These are phyloP conservation scores for Juncus inflexus DNA, from an alignment of 176 grass and related monocot genomes.

Conservation along the genomic window DNA sequence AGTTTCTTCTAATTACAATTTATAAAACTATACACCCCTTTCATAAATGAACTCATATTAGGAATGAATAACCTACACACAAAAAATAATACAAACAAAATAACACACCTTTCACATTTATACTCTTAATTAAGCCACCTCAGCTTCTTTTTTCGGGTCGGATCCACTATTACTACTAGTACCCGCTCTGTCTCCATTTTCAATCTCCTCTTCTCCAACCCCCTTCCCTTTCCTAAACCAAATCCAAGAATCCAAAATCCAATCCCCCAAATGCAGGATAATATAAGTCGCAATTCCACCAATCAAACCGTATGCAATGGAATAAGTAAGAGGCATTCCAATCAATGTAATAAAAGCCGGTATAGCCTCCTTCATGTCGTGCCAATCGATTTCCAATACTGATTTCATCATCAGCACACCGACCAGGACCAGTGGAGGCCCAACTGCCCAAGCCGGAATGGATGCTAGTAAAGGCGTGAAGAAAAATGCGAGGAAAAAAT, in stretches of 20 bases:
- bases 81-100: too few species aligned
- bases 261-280: slow-evolving; percentile 60
- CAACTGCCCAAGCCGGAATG: slow-evolving; percentile 74
- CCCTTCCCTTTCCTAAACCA: slow-evolving; percentile 14
- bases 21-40: too few species aligned
- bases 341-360: slow-evolving; percentile 75
- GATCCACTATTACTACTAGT: slow-evolving; percentile 16
- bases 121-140: slow-evolving; percentile 36
- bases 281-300: slow-evolving; percentile 64
- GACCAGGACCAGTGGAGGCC: slow-evolving; percentile 70
- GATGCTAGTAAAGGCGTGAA: slow-evolving; percentile 72
- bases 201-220: slow-evolving; percentile 16
- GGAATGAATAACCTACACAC: too few species aligned
- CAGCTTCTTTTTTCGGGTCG: slow-evolving; percentile 26
- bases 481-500: slow-evolving; percentile 59
- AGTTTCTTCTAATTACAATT: too few species aligned
- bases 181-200: not conserved
- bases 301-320: slow-evolving; percentile 82
- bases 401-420: slow-evolving; percentile 86
- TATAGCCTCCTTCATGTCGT: slow-evolving; percentile 70
- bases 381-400: slow-evolving; percentile 74
- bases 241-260: slow-evolving; percentile 25
- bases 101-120: not conserved
- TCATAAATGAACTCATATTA: too few species aligned
- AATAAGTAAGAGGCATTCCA: slow-evolving; percentile 78